Evolutionary conservation across 2,329 filamentous ascomycete genomes (phyloP).

Genomic region (Neonectria neomacrospora): DNA sequence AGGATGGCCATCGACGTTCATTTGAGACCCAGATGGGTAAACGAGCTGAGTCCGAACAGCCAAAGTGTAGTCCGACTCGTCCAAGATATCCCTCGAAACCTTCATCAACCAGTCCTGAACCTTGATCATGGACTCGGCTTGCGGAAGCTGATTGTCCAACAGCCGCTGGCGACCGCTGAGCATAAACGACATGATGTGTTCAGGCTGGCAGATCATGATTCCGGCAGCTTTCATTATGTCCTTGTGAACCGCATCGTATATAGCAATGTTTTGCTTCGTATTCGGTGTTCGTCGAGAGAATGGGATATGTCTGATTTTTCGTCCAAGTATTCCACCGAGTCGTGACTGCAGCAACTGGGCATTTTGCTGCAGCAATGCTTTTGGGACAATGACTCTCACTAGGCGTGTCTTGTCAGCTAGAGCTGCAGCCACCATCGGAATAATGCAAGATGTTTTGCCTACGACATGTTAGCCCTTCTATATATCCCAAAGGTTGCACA

Average conservation of each 20-base stretch:
- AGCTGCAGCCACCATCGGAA: conserved; percentile 61
- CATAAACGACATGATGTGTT: conserved; percentile 73
- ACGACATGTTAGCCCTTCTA: neutral
- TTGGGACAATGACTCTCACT: conserved; percentile 66
- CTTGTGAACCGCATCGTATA: conserved; percentile 48
- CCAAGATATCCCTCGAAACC: conserved; percentile 69
- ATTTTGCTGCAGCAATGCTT: conserved; percentile 67
- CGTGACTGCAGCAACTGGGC: conserved; percentile 65
- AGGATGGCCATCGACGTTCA: conserved; percentile 64
- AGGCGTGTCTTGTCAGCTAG: conserved; percentile 61
- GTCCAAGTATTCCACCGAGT: conserved; percentile 64
- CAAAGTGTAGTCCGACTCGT: conserved; percentile 71
- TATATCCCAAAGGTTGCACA: no score
- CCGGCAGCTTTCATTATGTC: conserved; percentile 57
- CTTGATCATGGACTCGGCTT: conserved; percentile 62
- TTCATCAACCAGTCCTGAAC: conserved; percentile 62
- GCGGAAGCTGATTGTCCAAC: conserved; percentile 56
- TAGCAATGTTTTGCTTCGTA: conserved; percentile 48
- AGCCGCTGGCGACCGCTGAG: conserved; percentile 69
- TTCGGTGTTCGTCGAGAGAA: conserved; percentile 62
- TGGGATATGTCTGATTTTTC: conserved; percentile 65
- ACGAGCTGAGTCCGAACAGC: conserved; percentile 67
- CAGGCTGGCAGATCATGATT: conserved; percentile 69
- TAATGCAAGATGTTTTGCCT: conserved; percentile 69
- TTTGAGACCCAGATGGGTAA: conserved; percentile 65